Base-by-base conservation (phyloP, 2,329 filamentous ascomycete genomes). In the Sporothrix brasiliensis region DNA sequence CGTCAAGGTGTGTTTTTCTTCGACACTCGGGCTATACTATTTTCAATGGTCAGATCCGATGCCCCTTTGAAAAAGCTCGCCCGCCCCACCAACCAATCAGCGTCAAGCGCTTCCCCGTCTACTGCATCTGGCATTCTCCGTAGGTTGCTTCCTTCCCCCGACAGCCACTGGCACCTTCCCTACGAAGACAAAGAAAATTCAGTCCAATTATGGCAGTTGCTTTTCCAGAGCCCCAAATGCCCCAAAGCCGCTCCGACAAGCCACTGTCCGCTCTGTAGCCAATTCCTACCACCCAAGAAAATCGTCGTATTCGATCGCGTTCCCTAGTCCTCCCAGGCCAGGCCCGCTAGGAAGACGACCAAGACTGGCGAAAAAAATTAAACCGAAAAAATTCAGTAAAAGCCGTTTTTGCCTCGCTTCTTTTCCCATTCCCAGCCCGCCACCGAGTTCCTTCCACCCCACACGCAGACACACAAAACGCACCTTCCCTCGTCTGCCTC, bases 331-430 rank as follows among this genome's bases (percentile, higher is more conserved):
- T 21, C 24, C 63, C 27, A n/a, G 61, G 44, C 50, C 50, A 5
- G 52, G 21, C 66, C 52, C 53, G 53, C 56, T 61, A 34, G 44
- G 61, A 30, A 65, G 30, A 63, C 13, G 34, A 44, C 16, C 19
- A 60, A n/a, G 58, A 69, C 21, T 19, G 2, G n/a, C n/a, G 34
- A 54, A 50, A 72, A 72, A 72, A 72, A 70, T 70, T 68, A 68
- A 53, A 30, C 69, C 53, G 52, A 70, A 63, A 73, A 73, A 71
- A 70, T 70, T 70, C 58, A 68, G 61, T 56, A 54, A 66, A 56
- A 53, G 44, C 50, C 67, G 21, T 65, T 65, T 53, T 69, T 49
- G 61, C 60, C 52, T 71, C 44, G 66, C 60, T 52, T 67, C 53
- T 44, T 66, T 39, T 60, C 58, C 60, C 49, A 52, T n/a, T 52